Base-by-base conservation (phyloP, 768 basidiomycete species). In the Krasilnikovozyma curviuscula region DNA sequence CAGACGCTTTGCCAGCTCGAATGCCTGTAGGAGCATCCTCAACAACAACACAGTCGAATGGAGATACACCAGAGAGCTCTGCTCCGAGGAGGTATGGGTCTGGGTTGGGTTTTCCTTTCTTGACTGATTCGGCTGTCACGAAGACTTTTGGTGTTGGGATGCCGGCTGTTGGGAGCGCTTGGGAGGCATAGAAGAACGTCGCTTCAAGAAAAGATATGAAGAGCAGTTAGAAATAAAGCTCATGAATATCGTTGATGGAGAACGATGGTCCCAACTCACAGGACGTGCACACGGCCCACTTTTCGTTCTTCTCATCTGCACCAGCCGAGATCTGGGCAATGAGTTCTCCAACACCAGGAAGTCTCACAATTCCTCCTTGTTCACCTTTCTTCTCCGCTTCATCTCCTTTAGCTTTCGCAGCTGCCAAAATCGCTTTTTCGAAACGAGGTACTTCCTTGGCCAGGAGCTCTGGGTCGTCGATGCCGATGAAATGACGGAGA, bases 11-110 rank as follows among this genome's bases (percentile, higher is more conserved):
- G 19, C 84, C 84, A 14, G 81, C 71, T 51, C 67, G 68, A 54
- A 88, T 65, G 3, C 88, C 88, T 13, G 82, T 78, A 4, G 84
- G 79, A 2, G 88, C 85, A 58, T 93, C 88, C 57, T 89, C 85
- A 3, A 93, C 70, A 7, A 91, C 86, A 49, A 91, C 68, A 76
- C 80, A 84, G 41, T 73, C 73, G 19, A 61, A 63, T 1, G 77
- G 68, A 40, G 76, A 67, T 21, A 73, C 69, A 16, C 66, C 68
- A 49, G 78, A 73, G 51, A 69, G 69, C 45, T 65, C 55, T 19
- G 84, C 83, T 9, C 85, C 85, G 1, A 75, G 73, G 13, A 86
- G 66, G 64, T 89, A 93, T 19, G 88, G 88, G 30, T 74, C 83
- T 1, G 86, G 84, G 58, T 78, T 71, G 18, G 86, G 86, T 66